These are phyloP conservation scores for Quercus glauca DNA, from an alignment of 306 rosid genomes.

Conservation along the genomic window DNA sequence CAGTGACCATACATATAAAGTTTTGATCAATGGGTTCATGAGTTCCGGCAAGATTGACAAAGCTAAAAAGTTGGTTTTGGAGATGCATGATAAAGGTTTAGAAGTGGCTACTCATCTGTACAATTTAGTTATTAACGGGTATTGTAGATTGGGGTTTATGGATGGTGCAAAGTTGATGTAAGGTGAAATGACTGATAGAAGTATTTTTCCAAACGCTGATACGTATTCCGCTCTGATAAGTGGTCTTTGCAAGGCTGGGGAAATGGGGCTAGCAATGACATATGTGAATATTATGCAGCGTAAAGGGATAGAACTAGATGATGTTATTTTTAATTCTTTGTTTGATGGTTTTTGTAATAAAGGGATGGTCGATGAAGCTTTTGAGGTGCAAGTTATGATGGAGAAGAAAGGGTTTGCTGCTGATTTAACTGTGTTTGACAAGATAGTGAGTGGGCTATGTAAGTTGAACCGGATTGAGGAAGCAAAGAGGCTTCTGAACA, in stretches of 20 bases:
- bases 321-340: slow-evolving; percentile 6
- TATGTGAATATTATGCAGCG: slow-evolving; percentile 21
- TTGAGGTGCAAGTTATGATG: slow-evolving; percentile 17
- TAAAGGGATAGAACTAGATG: slow-evolving; percentile 13
- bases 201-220: slow-evolving; percentile 5
- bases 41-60: slow-evolving; percentile 20
- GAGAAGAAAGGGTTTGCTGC: slow-evolving; percentile 8
- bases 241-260: slow-evolving; percentile 27
- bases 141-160: slow-evolving; percentile 8
- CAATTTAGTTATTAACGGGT: slow-evolving; percentile 19
- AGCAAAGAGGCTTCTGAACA: slow-evolving; percentile 11
- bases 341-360: slow-evolving; percentile 10
- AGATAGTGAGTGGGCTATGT: slow-evolving; percentile 9
- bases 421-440: not conserved
- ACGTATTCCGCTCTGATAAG: slow-evolving; percentile 11
- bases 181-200: slow-evolving; percentile 32
- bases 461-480: slow-evolving; percentile 15
- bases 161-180: slow-evolving; percentile 17
- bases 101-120: slow-evolving; percentile 14
- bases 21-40: slow-evolving; percentile 31
- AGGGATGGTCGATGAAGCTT: slow-evolving; percentile 28
- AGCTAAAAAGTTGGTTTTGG: slow-evolving; percentile 22
- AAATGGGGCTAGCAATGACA: slow-evolving; percentile 20
- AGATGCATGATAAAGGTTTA: slow-evolving; percentile 33
- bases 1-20: slow-evolving; percentile 2